Evolutionary conservation across 106 monocot species (phyloP).

Genomic region (Posidonia australis): DNA sequence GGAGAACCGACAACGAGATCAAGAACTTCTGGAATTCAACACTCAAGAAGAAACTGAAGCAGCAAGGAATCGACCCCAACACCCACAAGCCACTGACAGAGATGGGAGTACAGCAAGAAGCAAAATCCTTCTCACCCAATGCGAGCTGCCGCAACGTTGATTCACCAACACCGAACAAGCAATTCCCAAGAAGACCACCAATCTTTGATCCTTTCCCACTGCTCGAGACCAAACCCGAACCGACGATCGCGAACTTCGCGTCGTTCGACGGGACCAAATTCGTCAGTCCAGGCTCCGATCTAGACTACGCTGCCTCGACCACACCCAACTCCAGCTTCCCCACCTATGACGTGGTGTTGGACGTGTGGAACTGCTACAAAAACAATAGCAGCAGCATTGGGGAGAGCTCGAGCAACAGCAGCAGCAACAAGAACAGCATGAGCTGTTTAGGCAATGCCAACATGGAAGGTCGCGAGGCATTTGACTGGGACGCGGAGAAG

Average conservation of each 20-base stretch:
- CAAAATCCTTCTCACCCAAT: not conserved
- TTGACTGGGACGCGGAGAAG: not conserved
- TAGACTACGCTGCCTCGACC: not conserved
- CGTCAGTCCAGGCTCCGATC: too few relatives aligned
- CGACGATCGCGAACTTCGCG: too few relatives aligned
- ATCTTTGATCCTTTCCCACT: conserved; percentile 5
- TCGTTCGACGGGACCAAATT: too few relatives aligned
- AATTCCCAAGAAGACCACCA: not conserved
- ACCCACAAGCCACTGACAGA: conserved; percentile 17
- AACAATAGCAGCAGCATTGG: not conserved
- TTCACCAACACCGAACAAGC: not conserved
- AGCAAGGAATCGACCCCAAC: conserved; percentile 16
- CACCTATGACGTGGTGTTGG: conserved; percentile 1
- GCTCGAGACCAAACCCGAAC: not conserved
- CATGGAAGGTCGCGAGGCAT: not conserved
- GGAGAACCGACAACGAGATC: conserved; percentile 21
- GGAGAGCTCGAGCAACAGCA: not conserved
- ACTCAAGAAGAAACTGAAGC: conserved; percentile 22
- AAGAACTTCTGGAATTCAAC: conserved; percentile 25
- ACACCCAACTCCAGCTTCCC: not conserved
- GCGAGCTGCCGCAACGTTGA: not conserved
- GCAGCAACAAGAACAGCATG: not conserved
- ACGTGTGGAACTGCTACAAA: conserved; percentile 4
- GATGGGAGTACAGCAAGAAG: not conserved
- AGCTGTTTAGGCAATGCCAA: not conserved